Evolutionary conservation across 768 basidiomycete genomes (phyloP).

Genomic region (Boletus barrowsii): DNA sequence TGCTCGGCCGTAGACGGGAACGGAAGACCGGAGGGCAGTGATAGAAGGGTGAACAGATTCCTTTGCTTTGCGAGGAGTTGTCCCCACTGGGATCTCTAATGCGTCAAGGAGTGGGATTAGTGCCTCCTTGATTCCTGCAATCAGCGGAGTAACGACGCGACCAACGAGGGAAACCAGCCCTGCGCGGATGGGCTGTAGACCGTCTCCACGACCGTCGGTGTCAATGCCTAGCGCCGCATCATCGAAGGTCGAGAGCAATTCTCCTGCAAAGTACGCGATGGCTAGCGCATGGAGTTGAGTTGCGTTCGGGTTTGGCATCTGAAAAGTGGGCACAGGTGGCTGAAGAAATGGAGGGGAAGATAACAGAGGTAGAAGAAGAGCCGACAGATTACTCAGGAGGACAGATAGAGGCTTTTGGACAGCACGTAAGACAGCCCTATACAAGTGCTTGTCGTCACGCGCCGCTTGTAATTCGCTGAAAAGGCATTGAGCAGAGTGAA

Average conservation of each 20-base stretch:
- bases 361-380: conserved; percentile 61
- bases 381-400: conserved; percentile 64
- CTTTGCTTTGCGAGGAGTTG: conserved; percentile 17
- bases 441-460: conserved; percentile 59
- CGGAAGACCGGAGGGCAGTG: conserved; percentile 49
- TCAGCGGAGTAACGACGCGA: conserved; percentile 63
- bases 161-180: conserved; percentile 65
- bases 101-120: conserved; percentile 60
- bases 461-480: conserved; percentile 67
- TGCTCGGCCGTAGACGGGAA: conserved; percentile 60
- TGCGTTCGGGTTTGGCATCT: conserved; percentile 53
- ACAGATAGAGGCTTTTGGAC: conserved; percentile 78
- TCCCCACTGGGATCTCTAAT: conserved; percentile 47
- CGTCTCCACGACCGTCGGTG: conserved; percentile 60
- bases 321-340: conserved; percentile 48
- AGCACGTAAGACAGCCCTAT: conserved; percentile 66
- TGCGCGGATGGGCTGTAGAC: conserved; percentile 65
- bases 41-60: conserved; percentile 54
- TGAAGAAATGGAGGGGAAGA: conserved; percentile 61
- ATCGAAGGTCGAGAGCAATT: conserved; percentile 70
- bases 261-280: conserved; percentile 66
- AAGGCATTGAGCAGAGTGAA: conserved; percentile 12
- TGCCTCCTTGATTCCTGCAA: conserved; percentile 58
- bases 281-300: conserved; percentile 72
- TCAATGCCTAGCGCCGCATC: conserved; percentile 61